Evolutionary conservation across 805 yeast genomes (phyloP).

Genomic region (Blastobotrys peoriensis): DNA sequence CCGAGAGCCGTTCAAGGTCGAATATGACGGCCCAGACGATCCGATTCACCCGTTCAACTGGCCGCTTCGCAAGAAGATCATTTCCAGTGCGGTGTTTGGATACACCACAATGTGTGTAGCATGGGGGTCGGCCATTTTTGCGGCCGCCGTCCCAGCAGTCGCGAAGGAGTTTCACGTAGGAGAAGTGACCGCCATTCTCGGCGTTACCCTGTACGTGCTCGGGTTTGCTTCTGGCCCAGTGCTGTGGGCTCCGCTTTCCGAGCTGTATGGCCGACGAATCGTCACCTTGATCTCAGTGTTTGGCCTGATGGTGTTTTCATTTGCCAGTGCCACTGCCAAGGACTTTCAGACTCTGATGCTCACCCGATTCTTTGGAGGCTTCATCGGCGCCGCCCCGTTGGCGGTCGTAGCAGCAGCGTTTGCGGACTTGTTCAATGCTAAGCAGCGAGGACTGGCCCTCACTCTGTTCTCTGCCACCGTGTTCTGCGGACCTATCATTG

Average conservation of each 20-base stretch:
- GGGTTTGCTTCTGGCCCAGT: slow-evolving; percentile 95
- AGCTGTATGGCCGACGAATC: slow-evolving; percentile 62
- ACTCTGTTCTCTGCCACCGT: slow-evolving; percentile 66
- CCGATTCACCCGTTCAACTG: slow-evolving; percentile 79
- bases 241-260: slow-evolving; percentile 86
- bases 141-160: slow-evolving; percentile 51
- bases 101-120: slow-evolving; percentile 47
- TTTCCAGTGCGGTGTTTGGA: slow-evolving; percentile 43
- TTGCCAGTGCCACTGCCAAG: slow-evolving; percentile 73
- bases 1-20: slow-evolving; percentile 46
- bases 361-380: slow-evolving; percentile 74
- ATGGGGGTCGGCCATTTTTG: slow-evolving; percentile 80
- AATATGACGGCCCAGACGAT: slow-evolving; percentile 73
- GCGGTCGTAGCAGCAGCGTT: slow-evolving; percentile 83
- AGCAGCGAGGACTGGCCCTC: slow-evolving; percentile 69
- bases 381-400: slow-evolving; percentile 77
- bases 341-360: slow-evolving; percentile 72
- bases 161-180: slow-evolving; percentile 53
- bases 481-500: slow-evolving; percentile 72
- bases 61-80: slow-evolving; percentile 44
- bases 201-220: slow-evolving; percentile 75
- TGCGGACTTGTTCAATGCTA: slow-evolving; percentile 70
- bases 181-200: slow-evolving; percentile 62
- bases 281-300: slow-evolving; percentile 53
- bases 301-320: slow-evolving; percentile 53